Conservation (phyloP, 192 early-diverging fungal genomes). For the Chytriomyces confervae region DNA sequence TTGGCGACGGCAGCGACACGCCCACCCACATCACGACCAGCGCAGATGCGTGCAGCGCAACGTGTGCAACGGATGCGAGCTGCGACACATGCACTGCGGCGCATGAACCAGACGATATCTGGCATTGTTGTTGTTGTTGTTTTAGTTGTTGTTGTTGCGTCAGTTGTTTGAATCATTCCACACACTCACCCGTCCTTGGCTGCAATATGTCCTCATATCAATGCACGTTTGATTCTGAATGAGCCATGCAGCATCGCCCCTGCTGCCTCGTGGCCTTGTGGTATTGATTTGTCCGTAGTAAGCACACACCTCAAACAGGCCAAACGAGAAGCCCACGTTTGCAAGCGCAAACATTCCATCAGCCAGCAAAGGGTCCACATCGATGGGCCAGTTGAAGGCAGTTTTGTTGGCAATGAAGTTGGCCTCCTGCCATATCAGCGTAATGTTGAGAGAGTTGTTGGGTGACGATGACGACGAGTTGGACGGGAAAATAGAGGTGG, state of each 20-base stretch:
- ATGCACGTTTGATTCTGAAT: not conserved
- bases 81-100: too few relatives aligned
- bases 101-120: too few relatives aligned
- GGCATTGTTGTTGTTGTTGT: too few relatives aligned
- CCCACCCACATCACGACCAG: slow-evolving; percentile 10
- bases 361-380: slow-evolving; percentile 1
- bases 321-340: not conserved
- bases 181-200: not conserved
- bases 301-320: not conserved
- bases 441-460: not conserved
- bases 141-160: too few relatives aligned
- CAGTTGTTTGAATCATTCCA: too few relatives aligned
- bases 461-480: not conserved
- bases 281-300: not conserved
- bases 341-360: not conserved
- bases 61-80: not conserved
- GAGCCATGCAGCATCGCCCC: not conserved
- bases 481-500: too few relatives aligned
- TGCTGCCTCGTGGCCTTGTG: not conserved
- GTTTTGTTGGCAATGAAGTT: not conserved
- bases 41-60: not conserved
- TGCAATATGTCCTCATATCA: not conserved
- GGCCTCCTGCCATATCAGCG: not conserved
- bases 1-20: not conserved
- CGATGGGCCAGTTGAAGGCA: not conserved